Conservation (phyloP, 441 rosid genomes). For the Euphorbia celastroides region DNA sequence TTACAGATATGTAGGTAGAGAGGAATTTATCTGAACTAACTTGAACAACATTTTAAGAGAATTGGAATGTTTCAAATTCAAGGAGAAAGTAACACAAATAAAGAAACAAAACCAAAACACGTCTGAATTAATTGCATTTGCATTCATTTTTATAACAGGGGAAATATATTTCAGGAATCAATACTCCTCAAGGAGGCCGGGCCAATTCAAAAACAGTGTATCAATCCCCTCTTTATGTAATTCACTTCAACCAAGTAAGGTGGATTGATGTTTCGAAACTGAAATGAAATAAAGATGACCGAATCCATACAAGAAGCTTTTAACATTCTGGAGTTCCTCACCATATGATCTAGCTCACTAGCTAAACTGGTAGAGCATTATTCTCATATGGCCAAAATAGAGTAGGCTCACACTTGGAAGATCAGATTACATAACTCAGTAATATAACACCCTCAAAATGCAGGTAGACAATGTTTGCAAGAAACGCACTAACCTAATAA, state of each 20-base stretch:
- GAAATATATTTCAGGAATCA: background rate
- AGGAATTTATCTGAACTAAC: background rate
- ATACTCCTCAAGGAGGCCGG: background rate
- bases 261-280: background rate
- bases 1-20: no score
- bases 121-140: background rate
- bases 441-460: background rate
- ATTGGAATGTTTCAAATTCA: background rate
- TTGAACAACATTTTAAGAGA: background rate
- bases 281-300: background rate
- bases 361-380: background rate
- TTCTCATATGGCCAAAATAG: background rate
- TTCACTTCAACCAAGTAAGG: background rate
- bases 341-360: background rate
- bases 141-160: background rate
- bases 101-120: background rate
- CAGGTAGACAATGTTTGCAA: background rate
- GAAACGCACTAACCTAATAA: background rate
- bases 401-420: background rate
- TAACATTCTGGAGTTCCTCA: background rate
- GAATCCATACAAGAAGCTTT: background rate
- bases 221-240: background rate
- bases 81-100: background rate
- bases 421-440: background rate
- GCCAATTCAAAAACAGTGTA: background rate